Evolutionary conservation across 805 yeast genomes (phyloP).

Genomic region (Candida vartiovaarae): DNA sequence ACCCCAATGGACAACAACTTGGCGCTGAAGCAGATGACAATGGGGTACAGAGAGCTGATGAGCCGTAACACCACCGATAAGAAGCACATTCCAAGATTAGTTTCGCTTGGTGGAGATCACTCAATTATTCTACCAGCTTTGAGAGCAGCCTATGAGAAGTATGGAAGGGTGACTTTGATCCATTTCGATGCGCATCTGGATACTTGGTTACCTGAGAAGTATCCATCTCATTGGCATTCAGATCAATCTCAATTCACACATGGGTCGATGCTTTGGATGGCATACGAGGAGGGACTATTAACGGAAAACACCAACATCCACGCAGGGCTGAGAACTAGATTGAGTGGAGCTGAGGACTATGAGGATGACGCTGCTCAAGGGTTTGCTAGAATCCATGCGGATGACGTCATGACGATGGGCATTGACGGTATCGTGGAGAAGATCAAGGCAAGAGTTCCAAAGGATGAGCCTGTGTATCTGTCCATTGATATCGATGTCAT

Average conservation of each 20-base stretch:
- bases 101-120: slow-evolving; percentile 52
- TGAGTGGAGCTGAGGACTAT: slow-evolving; percentile 30
- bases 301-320: slow-evolving; percentile 44
- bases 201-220: slow-evolving; percentile 57
- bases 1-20: slow-evolving; percentile 58
- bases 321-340: slow-evolving; percentile 63
- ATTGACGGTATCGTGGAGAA: slow-evolving; percentile 29
- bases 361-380: slow-evolving; percentile 44
- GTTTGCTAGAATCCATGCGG: slow-evolving; percentile 38
- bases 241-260: slow-evolving; percentile 57
- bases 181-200: slow-evolving; percentile 67
- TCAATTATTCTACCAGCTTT: slow-evolving; percentile 44
- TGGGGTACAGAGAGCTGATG: slow-evolving; percentile 40
- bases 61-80: slow-evolving; percentile 27
- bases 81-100: slow-evolving; percentile 30
- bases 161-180: slow-evolving; percentile 38
- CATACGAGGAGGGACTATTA: slow-evolving; percentile 58
- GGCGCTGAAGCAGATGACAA: slow-evolving; percentile 52
- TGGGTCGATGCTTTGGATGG: slow-evolving; percentile 66
- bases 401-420: slow-evolving; percentile 40
- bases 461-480: slow-evolving; percentile 35
- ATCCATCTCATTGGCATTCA: slow-evolving; percentile 56
- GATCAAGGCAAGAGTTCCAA: slow-evolving; percentile 37
- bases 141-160: slow-evolving; percentile 39
- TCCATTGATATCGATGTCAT: slow-evolving; percentile 44